phyloP scores from a whole-genome alignment of 192 early-diverging fungal species.

The Rhizoclosmatium globosum region DNA sequence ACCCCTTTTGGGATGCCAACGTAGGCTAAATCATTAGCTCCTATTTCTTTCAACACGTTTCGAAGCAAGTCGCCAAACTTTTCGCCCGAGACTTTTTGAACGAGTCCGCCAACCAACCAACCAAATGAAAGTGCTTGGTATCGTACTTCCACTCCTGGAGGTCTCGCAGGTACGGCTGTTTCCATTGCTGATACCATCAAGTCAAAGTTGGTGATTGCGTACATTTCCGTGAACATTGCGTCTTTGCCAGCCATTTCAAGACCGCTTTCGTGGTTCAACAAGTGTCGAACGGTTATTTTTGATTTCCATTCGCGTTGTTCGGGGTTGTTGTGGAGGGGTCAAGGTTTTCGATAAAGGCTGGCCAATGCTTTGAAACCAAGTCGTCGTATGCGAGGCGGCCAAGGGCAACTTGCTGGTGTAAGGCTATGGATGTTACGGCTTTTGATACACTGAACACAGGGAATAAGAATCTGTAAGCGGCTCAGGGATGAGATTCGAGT shows the following conservation, averaged over 20 bases:
- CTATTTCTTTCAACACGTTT: conserved; percentile 37
- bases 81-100: conserved; percentile 38
- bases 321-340: neutral
- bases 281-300: conserved; percentile 34
- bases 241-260: conserved; percentile 37
- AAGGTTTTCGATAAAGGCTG: conserved; percentile 21
- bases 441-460: conserved; percentile 39
- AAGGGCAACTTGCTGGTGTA: conserved; percentile 26
- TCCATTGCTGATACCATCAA: conserved; percentile 39
- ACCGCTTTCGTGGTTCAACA: conserved; percentile 34
- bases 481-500: neutral
- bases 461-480: conserved; percentile 26
- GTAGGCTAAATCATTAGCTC: conserved; percentile 28
- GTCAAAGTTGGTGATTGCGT: conserved; percentile 36
- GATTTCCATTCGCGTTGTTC: conserved; percentile 23
- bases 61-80: conserved; percentile 16
- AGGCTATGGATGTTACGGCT: conserved; percentile 26
- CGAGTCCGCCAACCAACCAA: conserved; percentile 43
- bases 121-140: conserved; percentile 43
- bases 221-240: conserved; percentile 7
- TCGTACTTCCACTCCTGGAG: conserved; percentile 2
- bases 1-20: conserved; percentile 43
- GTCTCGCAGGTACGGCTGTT: conserved; percentile 13
- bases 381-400: conserved; percentile 27
- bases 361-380: conserved; percentile 33